These are phyloP conservation scores for Perkinsus olseni DNA, from an alignment of 169 alveolate species.

Conservation along the genomic window DNA sequence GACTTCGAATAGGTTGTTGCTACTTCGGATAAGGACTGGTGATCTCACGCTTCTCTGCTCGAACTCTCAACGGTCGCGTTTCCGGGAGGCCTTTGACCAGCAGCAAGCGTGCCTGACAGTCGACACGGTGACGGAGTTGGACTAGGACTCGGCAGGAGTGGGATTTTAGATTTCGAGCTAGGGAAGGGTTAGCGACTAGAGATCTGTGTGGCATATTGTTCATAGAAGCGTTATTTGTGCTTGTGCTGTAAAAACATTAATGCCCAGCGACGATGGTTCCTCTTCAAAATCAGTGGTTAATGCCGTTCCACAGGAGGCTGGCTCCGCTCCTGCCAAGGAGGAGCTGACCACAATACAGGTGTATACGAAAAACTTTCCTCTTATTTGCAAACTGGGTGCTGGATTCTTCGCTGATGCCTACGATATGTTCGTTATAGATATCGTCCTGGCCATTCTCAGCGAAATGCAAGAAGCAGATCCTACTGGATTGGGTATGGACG, in stretches of 20 bases:
- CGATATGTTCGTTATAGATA: conserved; percentile 37
- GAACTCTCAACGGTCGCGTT: no score
- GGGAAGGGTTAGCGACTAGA: no score
- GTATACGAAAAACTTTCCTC: background rate
- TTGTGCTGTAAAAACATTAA: background rate
- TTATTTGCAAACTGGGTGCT: conserved; percentile 8
- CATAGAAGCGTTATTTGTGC: background rate
- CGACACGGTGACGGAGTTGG: no score
- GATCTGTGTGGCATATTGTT: no score
- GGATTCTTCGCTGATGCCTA: conserved; percentile 46
- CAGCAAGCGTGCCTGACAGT: no score
- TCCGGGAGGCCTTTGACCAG: no score
- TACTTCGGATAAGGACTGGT: no score
- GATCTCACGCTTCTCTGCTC: no score
- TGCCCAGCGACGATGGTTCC: background rate
- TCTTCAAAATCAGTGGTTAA: background rate
- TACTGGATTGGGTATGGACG: background rate
- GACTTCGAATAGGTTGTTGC: no score
- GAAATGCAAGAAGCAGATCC: background rate
- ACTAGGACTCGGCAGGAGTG: no score
- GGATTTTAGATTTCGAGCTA: no score
- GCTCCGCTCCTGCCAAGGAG: background rate
- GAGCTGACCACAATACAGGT: background rate
- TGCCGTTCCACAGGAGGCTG: background rate
- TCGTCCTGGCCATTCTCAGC: conserved; percentile 24